These are phyloP conservation scores for Macrophomina pseudophaseolina DNA, from an alignment of 2,329 filamentous ascomycete species.

Conservation along the genomic window DNA sequence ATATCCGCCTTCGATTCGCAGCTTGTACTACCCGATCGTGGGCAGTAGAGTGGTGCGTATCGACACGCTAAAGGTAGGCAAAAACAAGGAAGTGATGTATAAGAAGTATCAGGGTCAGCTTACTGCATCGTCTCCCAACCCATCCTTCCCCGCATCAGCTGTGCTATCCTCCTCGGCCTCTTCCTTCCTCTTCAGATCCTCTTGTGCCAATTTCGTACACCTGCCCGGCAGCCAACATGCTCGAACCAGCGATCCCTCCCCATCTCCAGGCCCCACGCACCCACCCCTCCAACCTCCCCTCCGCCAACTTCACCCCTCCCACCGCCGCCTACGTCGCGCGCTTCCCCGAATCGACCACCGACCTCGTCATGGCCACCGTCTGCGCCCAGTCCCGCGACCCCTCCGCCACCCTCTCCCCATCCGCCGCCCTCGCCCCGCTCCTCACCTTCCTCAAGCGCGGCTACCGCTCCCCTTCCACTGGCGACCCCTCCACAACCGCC, in stretches of 20 bases:
- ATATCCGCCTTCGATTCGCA: not conserved
- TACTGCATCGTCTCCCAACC: not conserved
- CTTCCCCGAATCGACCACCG: conserved; percentile 38
- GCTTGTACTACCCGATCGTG: not conserved
- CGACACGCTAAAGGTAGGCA: not conserved
- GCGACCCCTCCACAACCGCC: conserved; percentile 40
- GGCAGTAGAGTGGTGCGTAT: not conserved
- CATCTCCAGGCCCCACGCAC: conserved; percentile 32
- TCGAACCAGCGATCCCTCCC: conserved; percentile 36
- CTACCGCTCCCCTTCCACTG: conserved; percentile 23
- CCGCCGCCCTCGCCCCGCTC: conserved; percentile 20
- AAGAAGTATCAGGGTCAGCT: not conserved
- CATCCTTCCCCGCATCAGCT: not conserved
- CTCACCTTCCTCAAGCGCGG: conserved; percentile 28
- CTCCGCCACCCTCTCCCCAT: not conserved
- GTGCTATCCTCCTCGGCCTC: not conserved
- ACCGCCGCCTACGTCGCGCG: conserved; percentile 41
- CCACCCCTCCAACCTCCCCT: conserved; percentile 32
- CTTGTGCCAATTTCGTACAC: not conserved
- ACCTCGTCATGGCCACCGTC: conserved; percentile 43
- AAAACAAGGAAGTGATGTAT: not conserved
- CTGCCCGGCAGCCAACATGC: not conserved
- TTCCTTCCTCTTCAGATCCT: not conserved
- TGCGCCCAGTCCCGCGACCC: conserved; percentile 37
- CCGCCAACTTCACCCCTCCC: conserved; percentile 35